A percentile compares a stretch with the other conserved stretches of the same genome.
Evolutionary conservation across 257 asterid species (phyloP).

Genomic region (Petunia axillaris): DNA sequence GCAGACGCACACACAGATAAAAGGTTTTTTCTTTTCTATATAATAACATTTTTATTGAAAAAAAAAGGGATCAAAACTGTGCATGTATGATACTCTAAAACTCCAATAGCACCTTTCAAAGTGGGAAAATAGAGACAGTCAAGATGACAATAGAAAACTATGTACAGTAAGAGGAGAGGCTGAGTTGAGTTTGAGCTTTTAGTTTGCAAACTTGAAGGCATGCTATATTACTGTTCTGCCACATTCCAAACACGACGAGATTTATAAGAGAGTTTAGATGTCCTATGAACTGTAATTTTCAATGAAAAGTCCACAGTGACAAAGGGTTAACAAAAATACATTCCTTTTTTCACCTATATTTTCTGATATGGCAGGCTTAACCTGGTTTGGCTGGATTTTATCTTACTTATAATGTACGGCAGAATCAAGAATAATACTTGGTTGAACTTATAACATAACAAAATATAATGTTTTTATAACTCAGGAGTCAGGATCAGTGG

Average conservation of each 20-base stretch:
- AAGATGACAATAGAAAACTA: too few relatives aligned
- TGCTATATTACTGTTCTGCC: not conserved
- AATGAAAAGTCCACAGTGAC: not conserved
- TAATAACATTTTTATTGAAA: not conserved
- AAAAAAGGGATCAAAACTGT: not conserved
- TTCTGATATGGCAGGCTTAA: slow-evolving; percentile 5
- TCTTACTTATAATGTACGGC: slow-evolving; percentile 14
- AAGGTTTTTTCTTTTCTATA: too few relatives aligned
- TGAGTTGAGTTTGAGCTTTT: too few relatives aligned
- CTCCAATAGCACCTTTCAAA: not conserved
- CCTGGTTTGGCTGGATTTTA: slow-evolving; percentile 1
- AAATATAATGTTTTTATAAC: not conserved
- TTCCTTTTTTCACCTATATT: not conserved
- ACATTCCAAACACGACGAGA: not conserved
- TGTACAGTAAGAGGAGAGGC: too few relatives aligned
- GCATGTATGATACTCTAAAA: not conserved
- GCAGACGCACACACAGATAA: not conserved
- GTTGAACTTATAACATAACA: not conserved
- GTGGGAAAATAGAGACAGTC: not conserved
- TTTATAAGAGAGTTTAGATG: not conserved
- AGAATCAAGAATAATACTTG: not conserved
- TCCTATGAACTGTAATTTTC: not conserved
- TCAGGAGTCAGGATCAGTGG: not conserved
- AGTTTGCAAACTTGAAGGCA: not conserved
- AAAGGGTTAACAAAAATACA: not conserved